These are phyloP conservation scores for Suillus fuscotomentosus DNA, from an alignment of 768 basidiomycete genomes.

Conservation along the genomic window DNA sequence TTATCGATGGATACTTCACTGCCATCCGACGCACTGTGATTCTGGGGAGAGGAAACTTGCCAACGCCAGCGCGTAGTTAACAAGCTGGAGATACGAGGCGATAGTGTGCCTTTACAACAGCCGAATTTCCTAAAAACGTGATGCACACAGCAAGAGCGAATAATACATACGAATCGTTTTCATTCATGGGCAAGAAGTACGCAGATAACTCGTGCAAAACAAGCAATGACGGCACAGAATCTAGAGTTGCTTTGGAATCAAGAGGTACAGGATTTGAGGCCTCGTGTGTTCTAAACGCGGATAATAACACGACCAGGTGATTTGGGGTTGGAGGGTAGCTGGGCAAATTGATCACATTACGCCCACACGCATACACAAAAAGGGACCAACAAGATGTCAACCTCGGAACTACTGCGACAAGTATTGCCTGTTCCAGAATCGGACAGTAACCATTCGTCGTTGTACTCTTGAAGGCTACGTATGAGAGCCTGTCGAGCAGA, in stretches of 20 bases:
- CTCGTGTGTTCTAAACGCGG: conserved; percentile 41
- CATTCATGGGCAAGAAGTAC: conserved; percentile 41
- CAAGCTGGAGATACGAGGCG: conserved; percentile 51
- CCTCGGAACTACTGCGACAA: conserved; percentile 38
- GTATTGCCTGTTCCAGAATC: conserved; percentile 39
- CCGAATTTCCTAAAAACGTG: conserved; percentile 3
- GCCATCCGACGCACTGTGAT: conserved; percentile 17
- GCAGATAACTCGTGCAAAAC: conserved; percentile 60
- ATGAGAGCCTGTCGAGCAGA: conserved; percentile 49
- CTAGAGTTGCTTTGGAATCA: conserved; percentile 33
- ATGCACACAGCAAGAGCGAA: neutral
- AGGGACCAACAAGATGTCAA: conserved; percentile 54
- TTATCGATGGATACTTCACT: neutral
- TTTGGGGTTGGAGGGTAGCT: conserved; percentile 66
- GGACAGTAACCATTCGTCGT: conserved; percentile 44
- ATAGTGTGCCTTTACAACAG: conserved; percentile 31
- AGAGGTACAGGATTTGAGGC: conserved; percentile 19
- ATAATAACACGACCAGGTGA: conserved; percentile 53
- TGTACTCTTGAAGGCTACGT: conserved; percentile 41
- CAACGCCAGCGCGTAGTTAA: conserved; percentile 45
- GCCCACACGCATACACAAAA: conserved; percentile 1
- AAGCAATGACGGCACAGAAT: conserved; percentile 47
- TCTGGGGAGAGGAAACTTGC: conserved; percentile 34
- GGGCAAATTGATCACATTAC: conserved; percentile 10
- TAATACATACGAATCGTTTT: conserved; percentile 22